These are phyloP conservation scores for Leccinum imitatum DNA, from an alignment of 768 basidiomycete species.

Conservation along the genomic window DNA sequence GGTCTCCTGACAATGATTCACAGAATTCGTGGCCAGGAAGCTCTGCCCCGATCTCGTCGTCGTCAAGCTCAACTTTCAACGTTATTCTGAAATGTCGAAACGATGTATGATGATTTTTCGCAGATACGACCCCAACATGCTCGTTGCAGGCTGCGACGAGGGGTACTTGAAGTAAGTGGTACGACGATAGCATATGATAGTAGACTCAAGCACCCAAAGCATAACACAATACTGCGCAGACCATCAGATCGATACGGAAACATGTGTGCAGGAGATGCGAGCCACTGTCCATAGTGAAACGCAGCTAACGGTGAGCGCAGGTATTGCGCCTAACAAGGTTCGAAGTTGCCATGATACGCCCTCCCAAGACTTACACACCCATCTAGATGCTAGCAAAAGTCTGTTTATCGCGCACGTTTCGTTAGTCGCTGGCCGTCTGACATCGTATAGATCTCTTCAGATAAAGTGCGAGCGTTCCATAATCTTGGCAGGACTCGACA, in stretches of 20 bases:
- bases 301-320: conserved; percentile 87
- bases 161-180: conserved; percentile 81
- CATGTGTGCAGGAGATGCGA: conserved; percentile 80
- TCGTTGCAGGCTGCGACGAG: conserved; percentile 80
- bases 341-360: conserved; percentile 26
- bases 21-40: conserved; percentile 90
- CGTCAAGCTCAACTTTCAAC: conserved; percentile 53
- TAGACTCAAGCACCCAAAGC: conserved; percentile 39
- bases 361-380: conserved; percentile 16
- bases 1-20: background rate
- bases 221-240: conserved; percentile 82
- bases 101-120: conserved; percentile 67
- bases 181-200: background rate
- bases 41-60: conserved; percentile 87
- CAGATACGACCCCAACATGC: conserved; percentile 77
- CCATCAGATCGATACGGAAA: conserved; percentile 60
- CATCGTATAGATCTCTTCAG: conserved; percentile 76
- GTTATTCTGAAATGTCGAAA: conserved; percentile 69
- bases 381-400: conserved; percentile 89
- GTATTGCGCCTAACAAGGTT: conserved; percentile 94
- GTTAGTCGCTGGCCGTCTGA: conserved; percentile 5
- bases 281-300: conserved; percentile 73
- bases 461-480: conserved; percentile 53
- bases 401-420: conserved; percentile 35
- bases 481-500: background rate